These are phyloP conservation scores for Platanthera guangdongensis DNA, from an alignment of 106 monocot species.

Conservation along the genomic window DNA sequence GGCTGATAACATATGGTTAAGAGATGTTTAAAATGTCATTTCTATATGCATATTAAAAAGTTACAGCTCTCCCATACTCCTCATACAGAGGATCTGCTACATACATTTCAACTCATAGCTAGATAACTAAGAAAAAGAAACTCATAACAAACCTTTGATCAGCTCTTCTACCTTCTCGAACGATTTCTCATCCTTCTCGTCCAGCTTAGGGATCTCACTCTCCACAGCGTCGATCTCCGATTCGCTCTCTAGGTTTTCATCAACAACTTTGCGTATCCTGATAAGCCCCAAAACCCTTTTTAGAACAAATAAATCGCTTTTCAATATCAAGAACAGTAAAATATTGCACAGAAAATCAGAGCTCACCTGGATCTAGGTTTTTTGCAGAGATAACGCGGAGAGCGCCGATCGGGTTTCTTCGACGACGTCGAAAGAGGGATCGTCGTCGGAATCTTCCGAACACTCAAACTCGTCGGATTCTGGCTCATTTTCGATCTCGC, in stretches of 20 bases:
- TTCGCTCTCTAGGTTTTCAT: conserved; percentile 20
- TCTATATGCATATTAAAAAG: background rate
- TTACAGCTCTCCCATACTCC: background rate
- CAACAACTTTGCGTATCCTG: conserved; percentile 1
- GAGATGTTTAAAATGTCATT: background rate
- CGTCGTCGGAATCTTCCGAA: conserved; percentile 39
- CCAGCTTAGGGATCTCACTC: conserved; percentile 22
- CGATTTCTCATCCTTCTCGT: conserved; percentile 31
- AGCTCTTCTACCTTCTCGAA: conserved; percentile 43
- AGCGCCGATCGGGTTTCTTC: conserved; percentile 32
- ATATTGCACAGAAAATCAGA: background rate
- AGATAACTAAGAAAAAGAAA: background rate
- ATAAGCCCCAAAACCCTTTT: background rate
- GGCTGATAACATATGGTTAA: too few species aligned
- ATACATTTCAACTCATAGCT: background rate
- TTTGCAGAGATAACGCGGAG: conserved; percentile 39
- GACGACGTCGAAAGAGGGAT: conserved; percentile 45
- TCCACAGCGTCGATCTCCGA: background rate
- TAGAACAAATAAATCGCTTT: background rate
- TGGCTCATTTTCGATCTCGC: background rate
- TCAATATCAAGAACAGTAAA: background rate
- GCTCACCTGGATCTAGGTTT: conserved; percentile 32
- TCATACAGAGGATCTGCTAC: background rate
- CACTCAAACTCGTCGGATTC: conserved; percentile 1
- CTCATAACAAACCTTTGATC: conserved; percentile 48